Conservation (phyloP, 345 rosid genomes). For the Dovyalis caffra region DNA sequence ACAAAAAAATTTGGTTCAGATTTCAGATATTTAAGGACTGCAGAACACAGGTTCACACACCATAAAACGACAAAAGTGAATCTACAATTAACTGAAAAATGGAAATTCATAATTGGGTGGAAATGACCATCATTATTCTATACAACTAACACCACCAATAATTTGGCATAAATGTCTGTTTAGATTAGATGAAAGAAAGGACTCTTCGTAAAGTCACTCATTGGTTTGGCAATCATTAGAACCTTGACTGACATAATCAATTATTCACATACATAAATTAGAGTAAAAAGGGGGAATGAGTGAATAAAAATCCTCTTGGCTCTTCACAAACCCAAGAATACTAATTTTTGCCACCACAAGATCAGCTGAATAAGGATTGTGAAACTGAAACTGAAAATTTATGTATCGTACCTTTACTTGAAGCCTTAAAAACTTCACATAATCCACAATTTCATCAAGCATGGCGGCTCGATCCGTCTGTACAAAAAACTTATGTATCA, state of each 20-base stretch:
- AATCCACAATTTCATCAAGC: constrained; percentile 99
- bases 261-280: neutral
- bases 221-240: constrained; percentile 6
- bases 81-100: neutral
- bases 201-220: neutral
- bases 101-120: constrained; percentile 1
- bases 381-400: neutral
- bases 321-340: neutral
- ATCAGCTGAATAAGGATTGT: neutral
- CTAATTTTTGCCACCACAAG: neutral
- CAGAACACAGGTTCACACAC: neutral
- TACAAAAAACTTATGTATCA: constrained; percentile 20
- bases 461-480: constrained; percentile 96
- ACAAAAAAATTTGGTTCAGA: neutral
- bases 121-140: constrained; percentile 7
- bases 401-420: constrained; percentile 79
- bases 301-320: neutral
- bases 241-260: neutral
- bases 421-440: constrained; percentile 97
- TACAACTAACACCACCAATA: neutral
- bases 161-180: constrained; percentile 7
- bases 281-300: neutral
- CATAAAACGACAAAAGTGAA: constrained; percentile 1
- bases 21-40: neutral
- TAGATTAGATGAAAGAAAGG: constrained; percentile 5